Percentiles rank a stretch among this genome's conserved stretches.
These are phyloP conservation scores for Boletus fagicola DNA, from an alignment of 768 basidiomycete genomes.

Conservation along the genomic window DNA sequence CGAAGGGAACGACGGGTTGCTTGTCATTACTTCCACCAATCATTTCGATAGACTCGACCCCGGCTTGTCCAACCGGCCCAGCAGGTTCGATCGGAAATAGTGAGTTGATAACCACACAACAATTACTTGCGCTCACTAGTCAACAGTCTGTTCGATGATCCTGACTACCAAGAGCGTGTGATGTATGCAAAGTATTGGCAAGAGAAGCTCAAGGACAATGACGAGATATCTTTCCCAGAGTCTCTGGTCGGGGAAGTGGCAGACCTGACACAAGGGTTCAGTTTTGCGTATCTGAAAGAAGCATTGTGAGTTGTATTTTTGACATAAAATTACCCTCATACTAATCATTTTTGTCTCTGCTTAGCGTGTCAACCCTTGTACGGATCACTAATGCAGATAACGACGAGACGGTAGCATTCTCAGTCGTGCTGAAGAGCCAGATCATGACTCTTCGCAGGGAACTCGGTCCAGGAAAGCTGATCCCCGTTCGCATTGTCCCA, in stretches of 20 bases:
- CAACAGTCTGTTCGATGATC: constrained; percentile 67
- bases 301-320: constrained; percentile 61
- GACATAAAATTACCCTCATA: not conserved
- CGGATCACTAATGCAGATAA: constrained; percentile 53
- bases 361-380: constrained; percentile 73
- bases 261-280: constrained; percentile 61
- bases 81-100: constrained; percentile 87
- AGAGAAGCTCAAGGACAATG: constrained; percentile 62
- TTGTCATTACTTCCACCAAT: constrained; percentile 80
- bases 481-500: not conserved
- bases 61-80: constrained; percentile 72
- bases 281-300: constrained; percentile 88
- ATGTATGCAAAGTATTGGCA: constrained; percentile 82
- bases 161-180: constrained; percentile 58
- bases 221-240: constrained; percentile 66
- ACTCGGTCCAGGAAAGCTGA: constrained; percentile 54
- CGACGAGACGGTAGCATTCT: constrained; percentile 51
- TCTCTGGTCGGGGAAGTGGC: constrained; percentile 59
- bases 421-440: constrained; percentile 49
- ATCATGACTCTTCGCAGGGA: constrained; percentile 65
- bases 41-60: constrained; percentile 81
- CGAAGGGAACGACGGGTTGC: constrained; percentile 74
- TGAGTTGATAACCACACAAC: constrained; percentile 36
- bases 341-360: not conserved
- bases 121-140: not conserved